Evolutionary conservation across 2,329 filamentous ascomycete species (phyloP).

Genomic region (Ascochyta pisi): DNA sequence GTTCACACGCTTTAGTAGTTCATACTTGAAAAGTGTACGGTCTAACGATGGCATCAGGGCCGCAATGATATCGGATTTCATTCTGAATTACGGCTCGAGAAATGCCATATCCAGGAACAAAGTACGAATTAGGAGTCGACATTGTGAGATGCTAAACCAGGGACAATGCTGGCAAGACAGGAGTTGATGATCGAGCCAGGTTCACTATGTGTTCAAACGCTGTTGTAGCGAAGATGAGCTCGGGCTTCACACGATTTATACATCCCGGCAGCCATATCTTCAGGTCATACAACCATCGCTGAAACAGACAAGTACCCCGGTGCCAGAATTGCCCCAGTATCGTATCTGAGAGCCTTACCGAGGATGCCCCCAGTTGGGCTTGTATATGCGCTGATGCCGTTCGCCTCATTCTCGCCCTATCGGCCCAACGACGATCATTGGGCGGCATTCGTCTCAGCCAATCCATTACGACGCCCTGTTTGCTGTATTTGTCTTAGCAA

Average conservation of each 20-base stretch:
- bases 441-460: constrained; percentile 31
- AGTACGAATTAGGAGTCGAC: constrained; percentile 49
- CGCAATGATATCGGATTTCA: constrained; percentile 53
- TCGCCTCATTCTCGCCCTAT: constrained; percentile 41
- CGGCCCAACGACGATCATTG: constrained; percentile 36
- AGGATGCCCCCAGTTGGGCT: constrained; percentile 30
- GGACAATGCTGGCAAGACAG: constrained; percentile 3
- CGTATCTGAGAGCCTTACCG: constrained; percentile 6
- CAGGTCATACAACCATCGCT: constrained; percentile 14
- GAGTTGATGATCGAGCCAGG: constrained; percentile 18
- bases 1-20: no score
- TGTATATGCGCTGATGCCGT: constrained; percentile 36
- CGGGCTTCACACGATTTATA: constrained; percentile 35
- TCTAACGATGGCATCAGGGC: constrained; percentile 52
- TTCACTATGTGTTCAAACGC: constrained; percentile 19
- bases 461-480: constrained; percentile 19
- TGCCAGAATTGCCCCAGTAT: constrained; percentile 15
- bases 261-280: constrained; percentile 11
- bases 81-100: constrained; percentile 53
- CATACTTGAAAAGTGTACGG: constrained; percentile 52
- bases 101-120: constrained; percentile 53
- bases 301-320: constrained; percentile 19
- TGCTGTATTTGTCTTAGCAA: constrained; percentile 11
- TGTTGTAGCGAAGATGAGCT: constrained; percentile 23
- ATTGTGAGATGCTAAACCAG: constrained; percentile 20